Evolutionary conservation across 495 filamentous ascomycete species (phyloP).

Genomic region (Rhypophila decipiens): DNA sequence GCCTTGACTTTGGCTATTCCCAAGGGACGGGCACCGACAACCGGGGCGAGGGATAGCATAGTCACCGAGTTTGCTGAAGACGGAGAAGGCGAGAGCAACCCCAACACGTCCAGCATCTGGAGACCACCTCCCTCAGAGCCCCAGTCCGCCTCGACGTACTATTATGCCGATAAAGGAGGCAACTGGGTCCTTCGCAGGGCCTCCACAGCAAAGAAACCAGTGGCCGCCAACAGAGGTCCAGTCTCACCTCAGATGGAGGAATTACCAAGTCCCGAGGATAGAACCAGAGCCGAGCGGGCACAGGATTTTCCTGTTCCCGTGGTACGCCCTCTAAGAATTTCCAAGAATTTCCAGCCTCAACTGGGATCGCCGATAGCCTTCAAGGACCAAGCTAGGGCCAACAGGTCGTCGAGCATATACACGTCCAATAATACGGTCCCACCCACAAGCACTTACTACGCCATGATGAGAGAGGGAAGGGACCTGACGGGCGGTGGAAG

Average conservation of each 20-base stretch:
- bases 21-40: slow-evolving; percentile 6
- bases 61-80: slow-evolving; percentile 45
- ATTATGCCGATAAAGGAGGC: slow-evolving; percentile 37
- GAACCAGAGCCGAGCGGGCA: slow-evolving; percentile 33
- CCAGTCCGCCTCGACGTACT: slow-evolving; percentile 30
- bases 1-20: slow-evolving; percentile 29
- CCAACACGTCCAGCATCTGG: slow-evolving; percentile 29
- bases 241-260: slow-evolving; percentile 19
- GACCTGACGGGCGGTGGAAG: slow-evolving; percentile 10
- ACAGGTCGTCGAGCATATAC: slow-evolving; percentile 10
- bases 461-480: slow-evolving; percentile 10
- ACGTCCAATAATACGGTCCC: slow-evolving; percentile 3
- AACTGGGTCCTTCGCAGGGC: slow-evolving; percentile 38
- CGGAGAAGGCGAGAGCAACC: slow-evolving; percentile 28
- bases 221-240: slow-evolving; percentile 11
- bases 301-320: slow-evolving; percentile 22
- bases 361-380: slow-evolving; percentile 25
- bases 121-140: slow-evolving; percentile 33
- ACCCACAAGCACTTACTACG: slow-evolving; percentile 8
- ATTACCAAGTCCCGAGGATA: slow-evolving; percentile 33
- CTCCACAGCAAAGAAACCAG: slow-evolving; percentile 9
- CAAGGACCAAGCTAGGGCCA: slow-evolving; percentile 10
- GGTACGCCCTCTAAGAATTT: slow-evolving; percentile 16
- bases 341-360: slow-evolving; percentile 7
- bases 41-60: slow-evolving; percentile 31